A percentile compares a stretch with the other conserved stretches of the same genome.
These are phyloP conservation scores for Globisporangium nodosum DNA, from an alignment of 352 stramenopile genomes.

Conservation along the genomic window DNA sequence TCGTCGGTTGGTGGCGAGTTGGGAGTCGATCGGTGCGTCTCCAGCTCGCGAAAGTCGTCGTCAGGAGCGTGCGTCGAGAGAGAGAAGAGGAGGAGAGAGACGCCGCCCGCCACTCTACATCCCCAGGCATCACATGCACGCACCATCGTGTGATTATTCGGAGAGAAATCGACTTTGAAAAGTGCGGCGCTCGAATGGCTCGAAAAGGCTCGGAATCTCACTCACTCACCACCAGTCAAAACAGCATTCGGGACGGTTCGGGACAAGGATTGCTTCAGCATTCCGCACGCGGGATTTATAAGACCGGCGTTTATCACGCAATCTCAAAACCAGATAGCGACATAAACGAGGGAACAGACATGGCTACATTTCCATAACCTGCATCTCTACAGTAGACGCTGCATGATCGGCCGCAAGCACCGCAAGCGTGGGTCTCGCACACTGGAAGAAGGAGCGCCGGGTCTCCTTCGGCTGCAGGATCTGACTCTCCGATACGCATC, in stretches of 20 bases:
- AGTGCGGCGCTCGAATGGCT: constrained; percentile 52
- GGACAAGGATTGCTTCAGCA: neutral
- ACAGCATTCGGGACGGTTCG: neutral
- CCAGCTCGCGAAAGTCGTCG: too few species aligned
- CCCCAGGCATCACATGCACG: neutral
- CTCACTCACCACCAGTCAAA: constrained; percentile 1
- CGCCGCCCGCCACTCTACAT: neutral
- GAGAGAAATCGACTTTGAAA: constrained; percentile 79
- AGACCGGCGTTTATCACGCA: neutral
- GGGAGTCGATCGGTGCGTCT: neutral
- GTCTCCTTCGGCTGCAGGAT: neutral
- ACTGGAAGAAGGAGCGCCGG: neutral
- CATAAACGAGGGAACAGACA: neutral
- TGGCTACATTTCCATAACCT: neutral
- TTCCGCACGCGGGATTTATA: neutral
- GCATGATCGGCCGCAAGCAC: constrained; percentile 50
- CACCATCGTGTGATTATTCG: constrained; percentile 30
- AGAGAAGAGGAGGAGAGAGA: neutral
- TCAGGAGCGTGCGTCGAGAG: neutral
- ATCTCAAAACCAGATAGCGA: neutral
- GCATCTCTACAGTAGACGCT: neutral
- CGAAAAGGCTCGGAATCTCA: constrained; percentile 22
- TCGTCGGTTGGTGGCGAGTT: neutral
- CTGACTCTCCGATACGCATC: neutral
- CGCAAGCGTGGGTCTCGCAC: constrained; percentile 36